Base-by-base conservation (phyloP, 805 yeast genomes). In the Candida sphagnicola region DNA sequence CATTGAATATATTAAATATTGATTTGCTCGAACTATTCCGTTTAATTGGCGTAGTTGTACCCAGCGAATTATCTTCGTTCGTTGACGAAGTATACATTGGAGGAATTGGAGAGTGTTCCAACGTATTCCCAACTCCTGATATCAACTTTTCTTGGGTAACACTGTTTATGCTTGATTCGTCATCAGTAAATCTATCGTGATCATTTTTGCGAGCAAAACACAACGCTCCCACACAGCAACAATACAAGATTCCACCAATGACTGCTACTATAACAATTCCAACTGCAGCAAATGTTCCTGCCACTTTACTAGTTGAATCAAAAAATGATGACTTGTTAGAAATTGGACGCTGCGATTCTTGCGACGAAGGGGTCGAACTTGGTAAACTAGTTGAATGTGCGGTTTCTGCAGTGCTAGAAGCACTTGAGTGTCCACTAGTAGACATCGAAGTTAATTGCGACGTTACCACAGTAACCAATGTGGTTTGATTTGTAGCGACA, bases 241-340 rank as follows among this genome's bases (percentile, higher is more conserved):
- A 72, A 43, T 44, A 74, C 10, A 76, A 29, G 2, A 82, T 43
- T 1, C 68, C 62, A 0, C 62, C 48, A 1, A 82, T 35, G 1
- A 80, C 34, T 1, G 70, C 70, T 0, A 77, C 49, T 1, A 62
- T 74, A 1, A 81, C 80, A 1, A 87, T 49, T 1, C 90, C 95
- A 13, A 87, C 93, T 0, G 77, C 89, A 2, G 84, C 78, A 60
- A 87, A 87, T 0, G 88, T 84, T 3, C 95, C 96, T 0, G 90
- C 95, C 1, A 87, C 93, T 54, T 82, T 84, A 0, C 91, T 95
- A 33, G 76, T 77, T 34, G 77, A 65, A 41, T 72, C 69, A 70
- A 84, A 87, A 53, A 82, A 87, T 2, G 80, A 65, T 4, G 39
- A 21, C 14, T 33, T 14, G 5, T 32, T 17, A 10, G 35, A 26